Evolutionary conservation across 2,329 filamentous ascomycete species (phyloP).

Genomic region (Phialophora expanda): DNA sequence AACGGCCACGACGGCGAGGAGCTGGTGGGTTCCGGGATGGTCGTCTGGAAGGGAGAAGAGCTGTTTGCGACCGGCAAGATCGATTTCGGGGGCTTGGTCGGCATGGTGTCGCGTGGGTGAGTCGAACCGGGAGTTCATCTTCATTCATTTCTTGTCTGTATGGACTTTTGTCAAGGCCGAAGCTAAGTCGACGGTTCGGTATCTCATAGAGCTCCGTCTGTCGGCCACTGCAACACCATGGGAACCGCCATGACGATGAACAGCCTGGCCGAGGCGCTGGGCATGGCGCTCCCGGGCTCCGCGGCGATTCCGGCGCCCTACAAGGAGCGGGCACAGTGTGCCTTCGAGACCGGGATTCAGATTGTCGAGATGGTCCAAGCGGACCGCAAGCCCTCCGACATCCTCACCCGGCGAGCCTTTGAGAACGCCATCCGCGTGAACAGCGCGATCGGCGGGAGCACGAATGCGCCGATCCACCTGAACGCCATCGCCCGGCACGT

Average conservation of each 20-base stretch:
- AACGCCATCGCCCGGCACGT: constrained; percentile 61
- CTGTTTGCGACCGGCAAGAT: constrained; percentile 56
- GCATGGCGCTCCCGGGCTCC: constrained; percentile 59
- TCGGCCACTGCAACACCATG: constrained; percentile 61
- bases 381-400: constrained; percentile 59
- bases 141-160: no score
- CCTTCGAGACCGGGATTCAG: constrained; percentile 56
- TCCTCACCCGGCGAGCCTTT: constrained; percentile 61
- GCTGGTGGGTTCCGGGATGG: constrained; percentile 53
- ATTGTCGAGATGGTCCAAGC: constrained; percentile 58
- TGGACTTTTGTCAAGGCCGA: no score
- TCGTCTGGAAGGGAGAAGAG: constrained; percentile 58
- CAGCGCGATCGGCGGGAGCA: constrained; percentile 62
- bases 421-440: constrained; percentile 63
- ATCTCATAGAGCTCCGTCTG: constrained; percentile 22
- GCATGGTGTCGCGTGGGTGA: constrained; percentile 53
- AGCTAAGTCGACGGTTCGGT: no score
- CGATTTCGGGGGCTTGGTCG: constrained; percentile 51
- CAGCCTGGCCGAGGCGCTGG: constrained; percentile 58
- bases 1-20: constrained; percentile 52
- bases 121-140: constrained; percentile 43
- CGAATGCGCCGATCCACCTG: constrained; percentile 63
- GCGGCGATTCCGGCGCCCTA: constrained; percentile 59
- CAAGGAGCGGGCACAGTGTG: constrained; percentile 54
- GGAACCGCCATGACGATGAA: constrained; percentile 61